Evolutionary conservation across 2,329 filamentous ascomycete species (phyloP).

Genomic region (Colletotrichum lentis): DNA sequence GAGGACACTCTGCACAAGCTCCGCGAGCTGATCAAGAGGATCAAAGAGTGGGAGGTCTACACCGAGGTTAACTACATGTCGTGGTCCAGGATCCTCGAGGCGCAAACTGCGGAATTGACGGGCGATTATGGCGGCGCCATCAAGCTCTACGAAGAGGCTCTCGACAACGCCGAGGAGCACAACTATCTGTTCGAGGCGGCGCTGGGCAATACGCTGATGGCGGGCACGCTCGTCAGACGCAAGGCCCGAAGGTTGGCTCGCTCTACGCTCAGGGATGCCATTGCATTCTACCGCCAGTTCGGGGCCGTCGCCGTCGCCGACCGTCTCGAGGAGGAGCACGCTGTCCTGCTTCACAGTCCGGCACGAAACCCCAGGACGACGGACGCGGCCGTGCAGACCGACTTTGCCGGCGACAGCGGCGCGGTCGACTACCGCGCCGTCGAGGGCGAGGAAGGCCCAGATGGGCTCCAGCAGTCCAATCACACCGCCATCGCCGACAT

Average conservation of each 20-base stretch:
- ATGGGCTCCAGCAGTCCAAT: constrained; percentile 53
- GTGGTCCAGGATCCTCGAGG: constrained; percentile 74
- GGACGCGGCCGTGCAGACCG: constrained; percentile 75
- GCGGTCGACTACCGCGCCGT: constrained; percentile 61
- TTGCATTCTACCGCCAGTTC: constrained; percentile 73
- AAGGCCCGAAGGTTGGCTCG: constrained; percentile 73
- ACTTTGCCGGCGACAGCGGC: constrained; percentile 67
- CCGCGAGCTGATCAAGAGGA: constrained; percentile 63
- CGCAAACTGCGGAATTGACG: constrained; percentile 71
- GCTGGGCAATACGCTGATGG: constrained; percentile 76
- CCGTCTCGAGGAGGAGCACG: constrained; percentile 73
- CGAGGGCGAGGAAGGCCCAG: constrained; percentile 54
- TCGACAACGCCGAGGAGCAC: constrained; percentile 76
- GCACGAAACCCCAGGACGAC: constrained; percentile 64
- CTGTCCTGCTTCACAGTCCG: constrained; percentile 70
- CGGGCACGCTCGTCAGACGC: constrained; percentile 72
- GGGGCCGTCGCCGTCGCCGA: constrained; percentile 75
- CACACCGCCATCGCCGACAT: constrained; percentile 57
- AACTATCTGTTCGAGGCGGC: constrained; percentile 76
- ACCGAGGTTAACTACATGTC: constrained; percentile 75
- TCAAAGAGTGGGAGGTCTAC: constrained; percentile 70
- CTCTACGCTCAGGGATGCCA: constrained; percentile 72
- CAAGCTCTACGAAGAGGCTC: constrained; percentile 71
- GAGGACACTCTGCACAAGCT: constrained; percentile 62
- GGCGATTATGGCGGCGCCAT: constrained; percentile 66